Percentiles rank a stretch among this genome's conserved stretches.
Conservation (phyloP, 2,329 filamentous ascomycete species). For the Colletotrichum ledebouriae region DNA sequence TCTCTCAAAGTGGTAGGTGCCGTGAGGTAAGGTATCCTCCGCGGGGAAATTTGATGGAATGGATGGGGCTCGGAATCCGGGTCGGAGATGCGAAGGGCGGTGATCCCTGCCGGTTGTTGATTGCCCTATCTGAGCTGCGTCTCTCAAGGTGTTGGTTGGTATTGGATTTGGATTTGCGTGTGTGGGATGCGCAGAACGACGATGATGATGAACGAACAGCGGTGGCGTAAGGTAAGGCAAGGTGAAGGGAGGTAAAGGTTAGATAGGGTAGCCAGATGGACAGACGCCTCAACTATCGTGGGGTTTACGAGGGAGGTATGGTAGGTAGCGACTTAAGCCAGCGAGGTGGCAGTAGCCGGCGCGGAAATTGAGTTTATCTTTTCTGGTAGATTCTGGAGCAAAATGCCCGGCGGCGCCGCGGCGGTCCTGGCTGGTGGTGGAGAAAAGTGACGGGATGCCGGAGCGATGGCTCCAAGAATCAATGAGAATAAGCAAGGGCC, state of each 20-base stretch:
- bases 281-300: too few species aligned
- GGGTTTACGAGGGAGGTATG: too few species aligned
- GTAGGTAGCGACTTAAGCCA: too few species aligned
- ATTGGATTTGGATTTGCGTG: neutral
- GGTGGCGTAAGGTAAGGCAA: too few species aligned
- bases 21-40: neutral
- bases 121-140: constrained; percentile 3
- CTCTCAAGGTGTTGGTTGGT: neutral
- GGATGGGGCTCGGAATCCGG: constrained; percentile 36
- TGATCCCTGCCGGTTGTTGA: constrained; percentile 33
- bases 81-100: constrained; percentile 25
- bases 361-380: constrained; percentile 26
- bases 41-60: neutral
- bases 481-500: constrained; percentile 3
- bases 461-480: constrained; percentile 9
- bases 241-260: too few species aligned
- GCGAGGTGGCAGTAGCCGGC: neutral
- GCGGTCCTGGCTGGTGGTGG: neutral
- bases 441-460: constrained; percentile 10
- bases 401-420: constrained; percentile 19
- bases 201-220: neutral
- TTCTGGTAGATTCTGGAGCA: constrained; percentile 28
- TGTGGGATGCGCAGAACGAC: too few species aligned
- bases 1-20: neutral
- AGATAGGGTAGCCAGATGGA: too few species aligned